phyloP scores from a whole-genome alignment of 2,329 filamentous ascomycete species.

The Colletotrichum australisinense region DNA sequence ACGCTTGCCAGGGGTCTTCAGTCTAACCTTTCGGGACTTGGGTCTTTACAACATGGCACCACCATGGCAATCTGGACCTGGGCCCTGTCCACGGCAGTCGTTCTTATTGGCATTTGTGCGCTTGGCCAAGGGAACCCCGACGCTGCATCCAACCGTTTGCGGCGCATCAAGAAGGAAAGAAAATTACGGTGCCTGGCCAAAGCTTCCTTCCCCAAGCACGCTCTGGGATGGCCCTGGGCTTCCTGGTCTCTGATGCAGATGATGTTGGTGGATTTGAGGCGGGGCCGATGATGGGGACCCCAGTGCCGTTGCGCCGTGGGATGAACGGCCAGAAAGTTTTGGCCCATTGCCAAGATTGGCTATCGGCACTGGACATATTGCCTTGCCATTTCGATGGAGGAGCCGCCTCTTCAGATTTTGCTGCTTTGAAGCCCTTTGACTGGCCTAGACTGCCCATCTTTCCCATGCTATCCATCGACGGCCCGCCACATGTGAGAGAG shows the following conservation, averaged over 20 bases:
- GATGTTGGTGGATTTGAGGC: slow-evolving; percentile 10
- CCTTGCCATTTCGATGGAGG: slow-evolving; percentile 19
- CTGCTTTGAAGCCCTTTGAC: slow-evolving; percentile 26
- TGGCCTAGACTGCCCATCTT: slow-evolving; percentile 10
- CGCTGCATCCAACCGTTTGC: slow-evolving; percentile 21
- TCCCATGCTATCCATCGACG: not conserved
- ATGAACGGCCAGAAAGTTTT: slow-evolving; percentile 26
- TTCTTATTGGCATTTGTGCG: slow-evolving; percentile 29
- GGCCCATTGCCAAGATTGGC: slow-evolving; percentile 30
- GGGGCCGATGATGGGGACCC: slow-evolving; percentile 26
- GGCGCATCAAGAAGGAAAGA: not conserved
- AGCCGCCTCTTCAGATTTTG: slow-evolving; percentile 21
- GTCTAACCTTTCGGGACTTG: slow-evolving; percentile 31
- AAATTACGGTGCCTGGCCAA: slow-evolving; percentile 30
- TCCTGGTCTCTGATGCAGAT: slow-evolving; percentile 4
- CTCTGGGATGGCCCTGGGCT: not conserved
- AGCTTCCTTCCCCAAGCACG: slow-evolving; percentile 27
- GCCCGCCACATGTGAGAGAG: slow-evolving; percentile 22
- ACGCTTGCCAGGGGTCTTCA: slow-evolving; percentile 20
- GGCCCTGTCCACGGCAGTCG: slow-evolving; percentile 28
- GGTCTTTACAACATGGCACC: slow-evolving; percentile 29
- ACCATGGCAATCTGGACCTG: slow-evolving; percentile 27
- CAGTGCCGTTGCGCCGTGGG: slow-evolving; percentile 13
- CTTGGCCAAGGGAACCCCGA: slow-evolving; percentile 6
- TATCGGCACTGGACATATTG: slow-evolving; percentile 33